Conservation (phyloP, 2,329 filamentous ascomycete genomes). For the Pseudocercospora macadamiae region DNA sequence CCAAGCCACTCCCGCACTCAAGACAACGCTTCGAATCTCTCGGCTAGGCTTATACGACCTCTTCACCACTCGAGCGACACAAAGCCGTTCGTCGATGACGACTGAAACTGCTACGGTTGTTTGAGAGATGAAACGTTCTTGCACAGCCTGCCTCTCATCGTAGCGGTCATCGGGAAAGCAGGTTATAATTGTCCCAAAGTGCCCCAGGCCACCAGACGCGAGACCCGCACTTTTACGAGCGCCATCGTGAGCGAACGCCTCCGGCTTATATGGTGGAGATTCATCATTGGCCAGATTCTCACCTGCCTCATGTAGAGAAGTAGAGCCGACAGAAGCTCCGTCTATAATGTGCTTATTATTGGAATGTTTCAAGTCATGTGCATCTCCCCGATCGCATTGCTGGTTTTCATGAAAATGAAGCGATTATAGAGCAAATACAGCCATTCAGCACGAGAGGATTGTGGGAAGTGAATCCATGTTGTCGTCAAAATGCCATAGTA, state of each 20-base stretch:
- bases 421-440: too few relatives aligned
- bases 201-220: too few relatives aligned
- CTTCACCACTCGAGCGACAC: not conserved
- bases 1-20: not conserved
- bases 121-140: not conserved
- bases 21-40: slow-evolving; percentile 6
- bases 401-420: too few relatives aligned
- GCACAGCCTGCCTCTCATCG: not conserved
- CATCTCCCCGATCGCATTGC: too few relatives aligned
- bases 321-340: not conserved
- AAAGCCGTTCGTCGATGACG: not conserved
- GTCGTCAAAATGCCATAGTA: slow-evolving; percentile 8
- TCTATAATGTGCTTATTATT: not conserved
- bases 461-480: not conserved
- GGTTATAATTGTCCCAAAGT: too few relatives aligned
- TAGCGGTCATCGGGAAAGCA: not conserved
- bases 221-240: not conserved
- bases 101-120: not conserved
- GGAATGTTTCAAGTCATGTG: too few relatives aligned
- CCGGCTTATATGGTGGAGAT: not conserved
- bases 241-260: not conserved
- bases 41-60: not conserved
- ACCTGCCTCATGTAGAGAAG: not conserved
- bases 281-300: not conserved
- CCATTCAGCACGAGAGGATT: too few relatives aligned